Percentiles rank a stretch among this genome's conserved stretches.
Evolutionary conservation across 768 basidiomycete genomes (phyloP).

Genomic region (Psilocybe cyanescens): DNA sequence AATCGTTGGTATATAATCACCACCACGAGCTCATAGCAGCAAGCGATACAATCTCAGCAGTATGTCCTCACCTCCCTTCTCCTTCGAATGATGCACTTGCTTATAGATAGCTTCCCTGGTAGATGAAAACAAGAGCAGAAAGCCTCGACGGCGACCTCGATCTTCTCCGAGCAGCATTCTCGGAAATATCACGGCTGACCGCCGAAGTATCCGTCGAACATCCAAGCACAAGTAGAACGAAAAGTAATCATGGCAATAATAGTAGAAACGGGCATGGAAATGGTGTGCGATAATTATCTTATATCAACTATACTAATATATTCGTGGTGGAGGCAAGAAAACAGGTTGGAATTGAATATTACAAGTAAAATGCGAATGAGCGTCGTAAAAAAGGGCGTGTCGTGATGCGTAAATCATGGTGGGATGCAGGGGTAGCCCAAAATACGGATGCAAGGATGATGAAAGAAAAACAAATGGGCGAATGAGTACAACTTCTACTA

Average conservation of each 20-base stretch:
- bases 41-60: slow-evolving; percentile 87
- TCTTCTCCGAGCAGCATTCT: slow-evolving; percentile 77
- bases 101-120: not conserved
- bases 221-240: not conserved
- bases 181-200: slow-evolving; percentile 81
- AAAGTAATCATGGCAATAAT: not conserved
- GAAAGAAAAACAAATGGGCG: not conserved
- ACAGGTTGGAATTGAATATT: too few species aligned
- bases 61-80: slow-evolving; percentile 36
- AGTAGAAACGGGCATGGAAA: not conserved
- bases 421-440: too few species aligned
- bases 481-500: not conserved
- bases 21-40: slow-evolving; percentile 95
- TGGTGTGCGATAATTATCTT: not conserved
- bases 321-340: too few species aligned
- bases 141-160: slow-evolving; percentile 86
- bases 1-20: slow-evolving; percentile 93
- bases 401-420: too few species aligned
- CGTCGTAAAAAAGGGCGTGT: too few species aligned
- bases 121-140: slow-evolving; percentile 92
- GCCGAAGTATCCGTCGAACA: slow-evolving; percentile 64
- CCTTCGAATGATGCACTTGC: not conserved
- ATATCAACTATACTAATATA: too few species aligned
- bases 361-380: too few species aligned
- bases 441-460: not conserved